Percentiles rank a stretch among this genome's conserved stretches.
Evolutionary conservation across 441 rosid genomes (phyloP).

Genomic region (Monsonia emarginata): DNA sequence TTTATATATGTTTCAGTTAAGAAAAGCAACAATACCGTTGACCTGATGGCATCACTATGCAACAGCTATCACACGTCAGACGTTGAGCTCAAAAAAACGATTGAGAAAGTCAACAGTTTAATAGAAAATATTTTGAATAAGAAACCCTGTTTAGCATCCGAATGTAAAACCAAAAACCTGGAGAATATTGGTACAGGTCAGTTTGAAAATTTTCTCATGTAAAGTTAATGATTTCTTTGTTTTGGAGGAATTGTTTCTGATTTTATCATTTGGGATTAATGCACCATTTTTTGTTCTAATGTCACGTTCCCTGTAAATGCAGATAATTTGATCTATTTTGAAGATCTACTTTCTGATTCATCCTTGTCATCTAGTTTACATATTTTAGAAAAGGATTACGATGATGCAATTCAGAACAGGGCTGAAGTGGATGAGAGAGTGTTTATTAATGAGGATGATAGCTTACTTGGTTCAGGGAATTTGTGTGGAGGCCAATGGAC

Average conservation of each 20-base stretch:
- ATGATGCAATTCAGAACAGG: conserved; percentile 44
- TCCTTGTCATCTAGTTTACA: conserved; percentile 49
- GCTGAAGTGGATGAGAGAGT: conserved; percentile 81
- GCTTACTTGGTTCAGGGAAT: conserved; percentile 73
- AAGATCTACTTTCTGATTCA: conserved; percentile 63
- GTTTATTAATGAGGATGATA: conserved; percentile 69
- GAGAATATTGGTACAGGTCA: conserved; percentile 54
- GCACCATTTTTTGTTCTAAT: conserved; percentile 14
- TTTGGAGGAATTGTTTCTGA: not conserved
- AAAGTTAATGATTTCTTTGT: not conserved
- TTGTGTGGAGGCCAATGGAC: conserved; percentile 55
- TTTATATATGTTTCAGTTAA: conserved; percentile 41
- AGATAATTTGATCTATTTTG: conserved; percentile 83
- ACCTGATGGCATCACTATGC: conserved; percentile 81
- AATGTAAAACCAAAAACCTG: conserved; percentile 49
- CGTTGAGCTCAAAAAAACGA: conserved; percentile 53
- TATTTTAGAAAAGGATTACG: conserved; percentile 63
- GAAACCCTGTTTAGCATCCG: conserved; percentile 50
- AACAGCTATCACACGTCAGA: conserved; percentile 65
- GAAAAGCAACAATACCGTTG: conserved; percentile 58
- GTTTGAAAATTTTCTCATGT: conserved; percentile 8
- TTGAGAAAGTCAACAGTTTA: conserved; percentile 55
- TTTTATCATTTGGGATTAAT: not conserved
- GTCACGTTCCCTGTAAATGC: conserved; percentile 23
- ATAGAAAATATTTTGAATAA: conserved; percentile 55